Percentiles rank a stretch among this genome's conserved stretches.
Evolutionary conservation across 495 filamentous ascomycete species (phyloP).

Genomic region (Aspergillus leporis): DNA sequence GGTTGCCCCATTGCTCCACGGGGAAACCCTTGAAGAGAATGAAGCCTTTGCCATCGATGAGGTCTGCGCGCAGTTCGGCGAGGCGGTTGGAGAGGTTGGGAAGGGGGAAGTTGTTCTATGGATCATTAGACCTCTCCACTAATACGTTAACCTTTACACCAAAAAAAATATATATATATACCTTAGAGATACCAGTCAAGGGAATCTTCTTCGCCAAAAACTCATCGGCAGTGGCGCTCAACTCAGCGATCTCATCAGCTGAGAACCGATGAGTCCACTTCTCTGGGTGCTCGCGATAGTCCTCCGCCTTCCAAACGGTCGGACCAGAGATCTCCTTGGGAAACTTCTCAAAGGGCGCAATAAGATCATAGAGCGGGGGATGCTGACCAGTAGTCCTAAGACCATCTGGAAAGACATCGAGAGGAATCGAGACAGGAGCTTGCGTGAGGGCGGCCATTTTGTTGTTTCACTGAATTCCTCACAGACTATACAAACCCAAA

Average conservation of each 20-base stretch:
- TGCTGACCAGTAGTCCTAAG: constrained; percentile 80
- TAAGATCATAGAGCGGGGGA: constrained; percentile 63
- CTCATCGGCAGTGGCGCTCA: constrained; percentile 63
- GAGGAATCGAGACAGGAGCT: constrained; percentile 27
- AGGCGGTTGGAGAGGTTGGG: constrained; percentile 60
- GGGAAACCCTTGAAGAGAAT: constrained; percentile 87
- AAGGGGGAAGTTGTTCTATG: constrained; percentile 55
- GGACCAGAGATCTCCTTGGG: constrained; percentile 71
- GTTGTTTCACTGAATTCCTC: background rate
- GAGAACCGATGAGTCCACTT: constrained; percentile 76
- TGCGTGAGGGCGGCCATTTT: constrained; percentile 44
- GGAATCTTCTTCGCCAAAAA: constrained; percentile 63
- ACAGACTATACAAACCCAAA: background rate
- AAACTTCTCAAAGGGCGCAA: constrained; percentile 71
- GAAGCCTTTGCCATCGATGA: constrained; percentile 85
- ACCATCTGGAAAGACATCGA: constrained; percentile 54
- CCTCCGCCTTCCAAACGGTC: constrained; percentile 76
- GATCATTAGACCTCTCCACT: background rate
- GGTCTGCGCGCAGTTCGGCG: constrained; percentile 59
- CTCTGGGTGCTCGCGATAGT: constrained; percentile 68
- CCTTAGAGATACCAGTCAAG: constrained; percentile 74
- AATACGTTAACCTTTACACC: background rate
- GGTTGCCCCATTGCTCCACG: constrained; percentile 70
- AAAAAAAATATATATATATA: constrained; percentile 22
- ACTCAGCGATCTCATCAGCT: constrained; percentile 65